Evolutionary conservation across 192 early-diverging fungal genomes (phyloP).

Genomic region (Geosiphon pyriformis): DNA sequence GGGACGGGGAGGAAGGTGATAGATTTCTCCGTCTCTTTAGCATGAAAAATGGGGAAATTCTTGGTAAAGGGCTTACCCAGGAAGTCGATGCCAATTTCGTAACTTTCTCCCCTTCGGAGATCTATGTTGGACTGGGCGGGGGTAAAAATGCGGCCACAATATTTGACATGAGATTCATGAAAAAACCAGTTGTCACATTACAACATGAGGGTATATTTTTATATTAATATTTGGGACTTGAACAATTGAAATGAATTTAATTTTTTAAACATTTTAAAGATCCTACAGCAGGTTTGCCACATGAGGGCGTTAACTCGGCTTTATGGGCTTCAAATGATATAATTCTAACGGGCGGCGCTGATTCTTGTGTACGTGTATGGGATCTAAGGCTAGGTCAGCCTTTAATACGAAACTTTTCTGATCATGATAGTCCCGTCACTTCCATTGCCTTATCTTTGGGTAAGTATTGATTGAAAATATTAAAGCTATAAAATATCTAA

Average conservation of each 20-base stretch:
- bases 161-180: neutral
- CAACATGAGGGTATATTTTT: neutral
- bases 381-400: neutral
- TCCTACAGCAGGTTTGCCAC: no score
- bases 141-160: neutral
- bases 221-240: neutral
- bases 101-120: neutral
- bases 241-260: no score
- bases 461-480: no score
- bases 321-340: neutral
- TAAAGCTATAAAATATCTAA: no score
- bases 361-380: neutral
- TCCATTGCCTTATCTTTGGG: neutral
- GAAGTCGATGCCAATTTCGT: slow-evolving; percentile 1
- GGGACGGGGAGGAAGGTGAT: neutral
- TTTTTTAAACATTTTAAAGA: no score
- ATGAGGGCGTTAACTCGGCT: neutral
- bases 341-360: neutral
- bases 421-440: neutral
- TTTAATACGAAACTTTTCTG: neutral
- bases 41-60: neutral
- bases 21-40: neutral
- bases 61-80: neutral
- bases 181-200: neutral
- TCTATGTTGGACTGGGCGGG: neutral